Evolutionary conservation across 441 rosid species (phyloP).

Genomic region (Francoa sonchifolia): DNA sequence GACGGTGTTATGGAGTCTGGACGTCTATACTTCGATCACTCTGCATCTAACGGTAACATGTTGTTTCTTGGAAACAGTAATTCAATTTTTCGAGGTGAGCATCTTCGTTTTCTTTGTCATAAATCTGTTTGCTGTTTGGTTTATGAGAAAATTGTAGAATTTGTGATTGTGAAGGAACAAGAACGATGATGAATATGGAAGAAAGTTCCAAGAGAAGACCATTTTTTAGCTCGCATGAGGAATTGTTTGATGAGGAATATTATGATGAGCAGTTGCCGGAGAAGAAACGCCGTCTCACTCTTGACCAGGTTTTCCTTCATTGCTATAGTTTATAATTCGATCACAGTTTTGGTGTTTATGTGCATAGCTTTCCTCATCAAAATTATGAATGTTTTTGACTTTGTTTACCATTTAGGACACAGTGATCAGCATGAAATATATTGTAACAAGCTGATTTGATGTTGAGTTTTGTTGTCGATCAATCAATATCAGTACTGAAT

Average conservation of each 20-base stretch:
- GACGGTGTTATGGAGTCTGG: constrained; percentile 42
- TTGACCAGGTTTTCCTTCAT: constrained; percentile 47
- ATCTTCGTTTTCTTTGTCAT: too few relatives aligned
- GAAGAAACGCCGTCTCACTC: constrained; percentile 83
- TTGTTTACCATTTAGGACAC: too few relatives aligned
- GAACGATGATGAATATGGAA: constrained; percentile 46
- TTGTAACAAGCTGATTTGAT: too few relatives aligned
- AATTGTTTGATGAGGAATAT: constrained; percentile 60
- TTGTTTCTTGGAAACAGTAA: constrained; percentile 40
- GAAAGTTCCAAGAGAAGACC: constrained; percentile 58
- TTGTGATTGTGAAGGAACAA: constrained; percentile 26
- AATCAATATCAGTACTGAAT: too few relatives aligned
- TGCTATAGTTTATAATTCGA: constrained; percentile 7
- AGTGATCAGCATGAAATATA: too few relatives aligned
- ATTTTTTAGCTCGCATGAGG: constrained; percentile 62
- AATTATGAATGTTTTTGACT: background rate
- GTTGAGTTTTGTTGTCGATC: too few relatives aligned
- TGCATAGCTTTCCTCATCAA: background rate
- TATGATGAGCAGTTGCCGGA: constrained; percentile 71
- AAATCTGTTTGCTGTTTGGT: background rate
- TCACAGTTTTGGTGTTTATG: background rate
- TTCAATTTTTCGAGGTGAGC: constrained; percentile 39
- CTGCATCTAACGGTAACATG: constrained; percentile 49
- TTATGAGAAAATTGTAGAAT: background rate
- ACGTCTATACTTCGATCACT: constrained; percentile 50